These are phyloP conservation scores for Aspergillus sp. DNA, from an alignment of 2,329 filamentous ascomycete genomes.

Conservation along the genomic window DNA sequence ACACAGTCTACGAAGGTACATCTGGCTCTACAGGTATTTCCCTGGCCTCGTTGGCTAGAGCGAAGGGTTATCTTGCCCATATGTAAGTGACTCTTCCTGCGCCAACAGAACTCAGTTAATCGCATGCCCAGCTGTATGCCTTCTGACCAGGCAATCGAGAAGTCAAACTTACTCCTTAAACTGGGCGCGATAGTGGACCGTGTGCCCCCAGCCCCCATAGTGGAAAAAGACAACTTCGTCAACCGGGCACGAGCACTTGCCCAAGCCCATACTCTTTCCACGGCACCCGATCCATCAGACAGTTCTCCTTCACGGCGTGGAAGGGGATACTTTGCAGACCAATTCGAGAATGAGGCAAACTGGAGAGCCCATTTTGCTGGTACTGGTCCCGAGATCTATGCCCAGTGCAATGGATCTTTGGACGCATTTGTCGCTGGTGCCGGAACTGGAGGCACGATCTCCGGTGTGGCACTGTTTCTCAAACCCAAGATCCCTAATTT, in stretches of 20 bases:
- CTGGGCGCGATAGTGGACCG: conserved; percentile 91
- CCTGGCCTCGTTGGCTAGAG: conserved; percentile 81
- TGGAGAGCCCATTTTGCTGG: conserved; percentile 77
- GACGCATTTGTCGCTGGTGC: conserved; percentile 92
- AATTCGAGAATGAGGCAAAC: conserved; percentile 91
- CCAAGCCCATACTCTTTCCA: conserved; percentile 62
- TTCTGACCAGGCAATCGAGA: conserved; percentile 83
- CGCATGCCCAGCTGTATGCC: conserved; percentile 71
- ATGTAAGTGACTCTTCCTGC: conserved; percentile 55
- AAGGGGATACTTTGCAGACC: conserved; percentile 88
- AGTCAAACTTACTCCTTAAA: conserved; percentile 82
- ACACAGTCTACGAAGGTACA: conserved; percentile 96
- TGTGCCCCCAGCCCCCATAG: conserved; percentile 86
- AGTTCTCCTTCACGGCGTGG: conserved; percentile 53
- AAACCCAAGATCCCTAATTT: conserved; percentile 69
- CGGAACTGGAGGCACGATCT: conserved; percentile 90
- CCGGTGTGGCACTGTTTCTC: conserved; percentile 78
- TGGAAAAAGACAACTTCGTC: conserved; percentile 91
- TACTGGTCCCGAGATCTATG: conserved; percentile 87
- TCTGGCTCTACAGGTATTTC: conserved; percentile 96
- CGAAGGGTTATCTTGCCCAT: conserved; percentile 85
- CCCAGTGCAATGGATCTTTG: conserved; percentile 70
- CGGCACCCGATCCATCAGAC: conserved; percentile 20
- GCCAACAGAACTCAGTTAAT: not conserved
- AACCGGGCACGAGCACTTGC: conserved; percentile 82